Evolutionary conservation across 495 filamentous ascomycete genomes (phyloP).

Genomic region (Articulospora tetracladia): DNA sequence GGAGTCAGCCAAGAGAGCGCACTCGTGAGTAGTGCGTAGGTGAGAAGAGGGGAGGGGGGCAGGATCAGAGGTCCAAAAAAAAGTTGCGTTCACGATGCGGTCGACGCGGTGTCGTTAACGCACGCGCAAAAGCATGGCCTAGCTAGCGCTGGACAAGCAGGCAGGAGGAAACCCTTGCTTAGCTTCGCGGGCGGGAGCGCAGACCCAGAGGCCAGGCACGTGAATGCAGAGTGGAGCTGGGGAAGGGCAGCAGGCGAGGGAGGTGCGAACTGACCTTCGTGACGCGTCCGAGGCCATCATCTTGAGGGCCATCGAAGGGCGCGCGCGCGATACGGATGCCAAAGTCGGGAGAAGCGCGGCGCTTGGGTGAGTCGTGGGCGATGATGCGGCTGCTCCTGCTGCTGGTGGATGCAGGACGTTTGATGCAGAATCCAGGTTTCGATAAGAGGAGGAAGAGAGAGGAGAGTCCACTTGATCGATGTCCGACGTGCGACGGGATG

Average conservation of each 20-base stretch:
- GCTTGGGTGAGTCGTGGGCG: no score
- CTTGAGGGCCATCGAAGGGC: not conserved
- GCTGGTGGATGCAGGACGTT: not conserved
- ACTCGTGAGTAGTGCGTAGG: not conserved
- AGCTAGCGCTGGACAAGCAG: not conserved
- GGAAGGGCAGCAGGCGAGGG: not conserved
- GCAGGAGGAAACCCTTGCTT: not conserved
- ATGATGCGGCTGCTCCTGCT: not conserved
- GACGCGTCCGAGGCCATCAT: conserved; percentile 19
- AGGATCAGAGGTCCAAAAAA: conserved; percentile 3
- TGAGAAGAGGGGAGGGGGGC: no score
- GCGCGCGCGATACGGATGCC: no score
- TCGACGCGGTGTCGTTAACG: not conserved
- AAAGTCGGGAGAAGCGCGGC: no score
- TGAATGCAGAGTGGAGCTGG: not conserved
- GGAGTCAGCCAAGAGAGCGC: not conserved
- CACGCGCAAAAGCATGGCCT: not conserved
- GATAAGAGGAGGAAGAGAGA: not conserved
- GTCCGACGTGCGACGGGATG: not conserved
- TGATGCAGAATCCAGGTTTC: not conserved
- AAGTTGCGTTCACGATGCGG: not conserved
- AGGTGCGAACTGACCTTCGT: conserved; percentile 13
- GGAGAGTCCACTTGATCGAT: no score
- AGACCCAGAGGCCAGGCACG: no score
- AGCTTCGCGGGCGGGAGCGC: not conserved